Conservation (phyloP, 164 flowering plant genomes). For the Nymphaea colorata region DNA sequence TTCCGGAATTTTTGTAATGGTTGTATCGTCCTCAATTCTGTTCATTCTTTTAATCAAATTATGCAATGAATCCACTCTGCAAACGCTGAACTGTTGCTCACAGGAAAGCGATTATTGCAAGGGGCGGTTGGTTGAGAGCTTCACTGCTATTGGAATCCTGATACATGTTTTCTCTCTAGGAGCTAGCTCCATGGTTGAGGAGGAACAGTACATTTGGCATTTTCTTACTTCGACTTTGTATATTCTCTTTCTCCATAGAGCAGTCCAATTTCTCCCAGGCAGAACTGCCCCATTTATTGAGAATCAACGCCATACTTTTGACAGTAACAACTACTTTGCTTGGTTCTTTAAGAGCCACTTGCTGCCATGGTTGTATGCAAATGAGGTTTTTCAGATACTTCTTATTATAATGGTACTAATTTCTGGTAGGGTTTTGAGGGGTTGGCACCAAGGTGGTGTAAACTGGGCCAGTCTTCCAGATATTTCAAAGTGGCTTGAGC, state of each 20-base stretch:
- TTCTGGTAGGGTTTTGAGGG: slow-evolving; percentile 74
- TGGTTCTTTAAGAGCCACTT: not conserved
- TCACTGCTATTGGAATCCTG: slow-evolving; percentile 26
- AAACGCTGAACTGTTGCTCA: slow-evolving; percentile 9
- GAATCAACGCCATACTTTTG: not conserved
- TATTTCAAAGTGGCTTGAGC: slow-evolving; percentile 81
- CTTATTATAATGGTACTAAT: slow-evolving; percentile 43
- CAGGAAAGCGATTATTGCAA: not conserved
- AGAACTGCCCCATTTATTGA: slow-evolving; percentile 1
- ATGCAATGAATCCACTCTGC: slow-evolving; percentile 17
- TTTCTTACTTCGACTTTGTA: slow-evolving; percentile 55
- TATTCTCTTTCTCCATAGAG: slow-evolving; percentile 49
- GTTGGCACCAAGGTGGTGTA: slow-evolving; percentile 99
- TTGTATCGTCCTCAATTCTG: slow-evolving; percentile 45
- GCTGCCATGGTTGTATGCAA: not conserved
- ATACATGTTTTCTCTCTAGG: slow-evolving; percentile 61
- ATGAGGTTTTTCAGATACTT: slow-evolving; percentile 10
- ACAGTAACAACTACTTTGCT: not conserved
- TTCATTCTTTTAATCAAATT: slow-evolving; percentile 8
- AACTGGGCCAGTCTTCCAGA: slow-evolving; percentile 95
- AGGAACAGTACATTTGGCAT: slow-evolving; percentile 95
- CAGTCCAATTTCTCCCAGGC: slow-evolving; percentile 20
- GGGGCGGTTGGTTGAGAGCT: slow-evolving; percentile 53
- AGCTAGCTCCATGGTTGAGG: slow-evolving; percentile 95
- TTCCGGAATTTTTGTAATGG: slow-evolving; percentile 54